Base-by-base conservation (phyloP, 805 yeast species). In the Ogataea paradorogensis region DNA sequence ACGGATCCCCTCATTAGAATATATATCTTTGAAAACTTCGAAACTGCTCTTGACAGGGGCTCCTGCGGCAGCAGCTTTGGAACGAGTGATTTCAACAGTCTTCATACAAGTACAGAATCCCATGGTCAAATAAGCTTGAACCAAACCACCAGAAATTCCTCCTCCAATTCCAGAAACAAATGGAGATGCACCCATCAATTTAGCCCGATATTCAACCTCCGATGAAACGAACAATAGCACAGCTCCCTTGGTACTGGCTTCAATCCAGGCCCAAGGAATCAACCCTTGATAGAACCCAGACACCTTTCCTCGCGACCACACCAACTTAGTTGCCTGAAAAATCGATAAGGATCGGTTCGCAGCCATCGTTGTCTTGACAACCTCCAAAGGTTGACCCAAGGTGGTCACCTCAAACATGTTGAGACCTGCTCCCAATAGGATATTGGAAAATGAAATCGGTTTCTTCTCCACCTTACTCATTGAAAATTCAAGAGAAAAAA, bases 231-330 rank as follows among this genome's bases (percentile, higher is more conserved):
- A 93, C 52, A 93, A 72, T 41, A 93, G 71, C 7, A 90, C 96
- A 5, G 98, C 97, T 62, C 99, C 99, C 65, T 93, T 93, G 26
- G 99, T 93, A n/a, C 96, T 85, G 8, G 96, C 99, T 66, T 91
- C 99, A 53, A 93, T 85, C 97, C 98, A 90, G 6, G 98, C 99
- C 99, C 99, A 93, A 33, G 99, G 99, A 50, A 91, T 90, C 60
- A 93, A 73, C 23, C 99, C 99, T 65, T 93, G 99, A 67, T 90
- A 93, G 69, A 90, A 93, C 0, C 98, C 99, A 21, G 77, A 60
- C 13, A 83, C 55, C 38, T 99, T 99, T 50, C 99, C 99, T 57
- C 99, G 80, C 11, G 93, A 74, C 93, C 95, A 88, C 46, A 93
- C 90, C 28, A 79, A 72, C 43, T 73, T 73, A 37, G 82, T 73